Evolutionary conservation across 1,284 basidiomycete species (phyloP).

Genomic region (Athelia psychrophila): DNA sequence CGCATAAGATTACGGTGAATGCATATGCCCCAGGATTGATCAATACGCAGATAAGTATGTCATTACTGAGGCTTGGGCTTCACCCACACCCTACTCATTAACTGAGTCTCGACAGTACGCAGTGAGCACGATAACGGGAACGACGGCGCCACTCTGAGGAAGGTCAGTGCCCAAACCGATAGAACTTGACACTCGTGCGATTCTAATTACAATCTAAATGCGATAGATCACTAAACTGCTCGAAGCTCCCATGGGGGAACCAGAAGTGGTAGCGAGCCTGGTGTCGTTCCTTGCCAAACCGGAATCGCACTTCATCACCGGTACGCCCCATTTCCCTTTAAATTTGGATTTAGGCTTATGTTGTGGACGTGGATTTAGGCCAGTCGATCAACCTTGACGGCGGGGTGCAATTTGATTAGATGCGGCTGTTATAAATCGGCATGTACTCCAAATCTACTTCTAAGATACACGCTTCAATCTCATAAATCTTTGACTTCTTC

Average conservation of each 20-base stretch:
- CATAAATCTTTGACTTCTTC: too few species aligned
- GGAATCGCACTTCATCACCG: slow-evolving; percentile 15
- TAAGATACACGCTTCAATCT: too few species aligned
- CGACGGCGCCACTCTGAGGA: background rate
- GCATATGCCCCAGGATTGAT: slow-evolving; percentile 47
- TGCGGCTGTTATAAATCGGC: too few species aligned
- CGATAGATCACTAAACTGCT: background rate
- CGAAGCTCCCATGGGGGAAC: background rate
- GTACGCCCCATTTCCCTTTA: slow-evolving; percentile 4
- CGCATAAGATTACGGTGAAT: slow-evolving; percentile 45
- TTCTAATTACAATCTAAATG: too few species aligned
- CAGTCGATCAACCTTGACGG: too few species aligned
- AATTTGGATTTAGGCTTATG: too few species aligned
- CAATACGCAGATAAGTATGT: slow-evolving; percentile 30
- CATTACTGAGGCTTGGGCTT: background rate
- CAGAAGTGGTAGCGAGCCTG: slow-evolving; percentile 15
- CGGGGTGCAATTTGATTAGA: too few species aligned
- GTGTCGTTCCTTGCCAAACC: slow-evolving; percentile 17
- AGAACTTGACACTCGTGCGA: too few species aligned
- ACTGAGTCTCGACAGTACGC: too few species aligned
- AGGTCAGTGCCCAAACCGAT: background rate
- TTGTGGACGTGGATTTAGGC: too few species aligned
- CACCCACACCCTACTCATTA: too few species aligned
- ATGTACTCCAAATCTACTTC: too few species aligned
- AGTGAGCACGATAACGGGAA: background rate